Percentiles rank a stretch among this genome's conserved stretches.
Evolutionary conservation across 2,329 filamentous ascomycete species (phyloP).

Genomic region (Fusarium sp.): DNA sequence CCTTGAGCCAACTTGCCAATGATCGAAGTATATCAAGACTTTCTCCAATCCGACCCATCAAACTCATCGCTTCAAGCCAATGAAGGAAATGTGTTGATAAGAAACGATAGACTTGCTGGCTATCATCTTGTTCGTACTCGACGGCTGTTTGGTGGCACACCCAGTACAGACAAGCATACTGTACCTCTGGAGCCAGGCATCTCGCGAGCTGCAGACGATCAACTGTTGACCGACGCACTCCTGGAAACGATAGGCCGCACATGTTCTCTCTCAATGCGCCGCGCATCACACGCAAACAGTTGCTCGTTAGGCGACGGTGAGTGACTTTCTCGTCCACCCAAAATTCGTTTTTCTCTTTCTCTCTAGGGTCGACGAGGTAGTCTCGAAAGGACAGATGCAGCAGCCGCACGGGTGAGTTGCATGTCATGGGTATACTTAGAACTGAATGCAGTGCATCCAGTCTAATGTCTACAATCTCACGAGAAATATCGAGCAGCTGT

Average conservation of each 20-base stretch:
- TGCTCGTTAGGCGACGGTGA: constrained; percentile 45
- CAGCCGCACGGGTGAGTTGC: constrained; percentile 25
- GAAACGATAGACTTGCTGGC: constrained; percentile 50
- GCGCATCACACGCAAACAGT: constrained; percentile 53
- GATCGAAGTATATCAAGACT: background rate
- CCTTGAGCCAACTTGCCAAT: background rate
- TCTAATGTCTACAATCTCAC: background rate
- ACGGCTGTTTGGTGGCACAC: constrained; percentile 45
- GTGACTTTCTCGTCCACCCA: constrained; percentile 53
- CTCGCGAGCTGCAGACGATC: background rate
- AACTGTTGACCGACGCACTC: background rate
- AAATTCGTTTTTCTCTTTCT: constrained; percentile 46
- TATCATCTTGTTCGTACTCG: constrained; percentile 36
- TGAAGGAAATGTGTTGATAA: constrained; percentile 55
- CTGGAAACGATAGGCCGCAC: constrained; percentile 44
- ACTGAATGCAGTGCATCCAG: background rate
- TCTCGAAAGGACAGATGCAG: constrained; percentile 55
- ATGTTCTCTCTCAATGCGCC: constrained; percentile 53
- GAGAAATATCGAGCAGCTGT: background rate
- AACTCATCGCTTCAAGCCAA: constrained; percentile 56
- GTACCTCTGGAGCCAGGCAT: background rate
- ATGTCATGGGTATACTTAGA: background rate
- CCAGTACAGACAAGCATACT: constrained; percentile 45
- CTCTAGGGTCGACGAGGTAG: constrained; percentile 50
- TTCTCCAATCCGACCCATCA: constrained; percentile 43